Base-by-base conservation (phyloP, 2,329 filamentous ascomycete species). In the Fusarium sp. region DNA sequence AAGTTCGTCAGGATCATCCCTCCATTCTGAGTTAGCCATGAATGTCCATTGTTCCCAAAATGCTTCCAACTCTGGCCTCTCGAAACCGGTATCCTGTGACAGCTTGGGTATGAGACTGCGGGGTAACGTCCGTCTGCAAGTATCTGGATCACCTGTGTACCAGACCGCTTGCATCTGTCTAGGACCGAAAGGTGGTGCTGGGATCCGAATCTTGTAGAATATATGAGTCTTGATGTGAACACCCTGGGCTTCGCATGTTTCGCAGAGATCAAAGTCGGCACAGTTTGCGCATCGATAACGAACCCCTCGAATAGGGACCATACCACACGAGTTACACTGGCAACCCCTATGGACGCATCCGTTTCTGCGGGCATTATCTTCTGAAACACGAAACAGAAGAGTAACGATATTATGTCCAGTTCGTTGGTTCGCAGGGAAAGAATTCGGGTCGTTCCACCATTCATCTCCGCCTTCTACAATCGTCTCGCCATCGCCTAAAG, bases 31-130 rank as follows among this genome's bases (percentile, higher is more conserved):
- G 71, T 92, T 95, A 44, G 95, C 95, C 80, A 98, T 91, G 78
- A 94, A 98, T 7, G 93, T 94, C 87, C 97, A 99, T 77, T 98
- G 95, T 76, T 98, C 95, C 91, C 94, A 98, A 44, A 97, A 88
- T 9, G 94, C 95, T 80, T 98, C 95, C 8, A 99, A 84, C 79
- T 97, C 94, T 3, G 94, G 91, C 29, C 92, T 88, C 76, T 98
- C 94, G 79, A 97, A 93, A 20, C 90, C 90, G 1, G 92, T 94
- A 66, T 93, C 90, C 57, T 86, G 86, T 30, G 89, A 88, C 57
- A 94, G 85, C 63, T 90, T 90, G 56, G 89, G 87, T 56, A 93
- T 90, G 40, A 96, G 81, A 3, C 84, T 79, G 27, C 89, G 86
- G 1, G 90, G 88, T n/a, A 98, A 84, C 46, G 84, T 89, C 22